Evolutionary conservation across 2,329 filamentous ascomycete genomes (phyloP), one percentile per base, ranked within the genome.

Genomic region (Xylaria sp.): DNA sequence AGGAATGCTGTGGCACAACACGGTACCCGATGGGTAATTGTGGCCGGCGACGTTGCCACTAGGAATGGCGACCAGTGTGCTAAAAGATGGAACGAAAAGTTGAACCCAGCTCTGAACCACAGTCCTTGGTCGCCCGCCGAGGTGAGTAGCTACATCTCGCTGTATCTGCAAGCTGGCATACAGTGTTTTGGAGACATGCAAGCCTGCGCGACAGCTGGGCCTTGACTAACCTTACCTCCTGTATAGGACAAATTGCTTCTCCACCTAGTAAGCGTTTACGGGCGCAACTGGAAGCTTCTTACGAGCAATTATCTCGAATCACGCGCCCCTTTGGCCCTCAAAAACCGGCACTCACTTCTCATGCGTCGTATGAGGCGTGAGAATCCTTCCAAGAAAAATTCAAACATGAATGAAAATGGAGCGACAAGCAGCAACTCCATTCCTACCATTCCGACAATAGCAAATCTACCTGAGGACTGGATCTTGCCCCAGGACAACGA

Each of bases 211-310:
- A 23, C 9, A 20, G 46, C 46, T 23, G 7, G 9, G 20, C 4
- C 20, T 10, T 25, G 23, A 50, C 46, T 50, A 12, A 50, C 23
- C 8, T 50, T 50, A 20, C 9, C 9, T 50, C 46, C 25, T 9
- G 2, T 25, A 50, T 23, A 50, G 46, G 46, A 50, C 5, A 50
- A 50, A 50, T 25, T 50, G 9, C 20, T 50, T 23, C 46, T 50
- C 9, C 46, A 50, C 10, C 46, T 50, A 50, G 46, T 50, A 50
- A 50, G 46, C 46, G 46, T 50, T 50, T 50, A 50, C 23, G 46
- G 46, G 46, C 46, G 46, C 20, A 50, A 50, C 20, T 50, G 46
- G 46, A 50, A 50, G 20, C 46, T 50, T 4, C 20, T 50, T 5
- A 50, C 20, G 20, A 50, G 20, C 18, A 23, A 25, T 10, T 50